Percentiles rank a stretch among this genome's conserved stretches.
Evolutionary conservation across 169 alveolate species (phyloP).

Genomic region (Plasmodium adleri): DNA sequence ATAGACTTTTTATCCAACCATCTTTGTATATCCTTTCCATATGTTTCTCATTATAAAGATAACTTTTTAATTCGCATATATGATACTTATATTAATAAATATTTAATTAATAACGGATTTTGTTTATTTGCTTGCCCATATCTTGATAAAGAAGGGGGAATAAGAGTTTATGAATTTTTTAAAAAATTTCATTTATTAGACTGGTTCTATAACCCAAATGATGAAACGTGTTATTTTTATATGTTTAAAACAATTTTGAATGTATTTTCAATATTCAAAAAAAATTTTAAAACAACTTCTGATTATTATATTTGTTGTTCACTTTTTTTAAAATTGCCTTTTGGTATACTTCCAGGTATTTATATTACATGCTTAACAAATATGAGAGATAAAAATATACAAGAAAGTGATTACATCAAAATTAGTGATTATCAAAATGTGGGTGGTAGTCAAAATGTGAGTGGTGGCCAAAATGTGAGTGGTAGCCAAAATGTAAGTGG

Average conservation of each 20-base stretch:
- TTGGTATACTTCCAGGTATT: conserved; percentile 46
- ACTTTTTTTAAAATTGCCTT: conserved; percentile 41
- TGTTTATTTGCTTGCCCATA: conserved; percentile 66
- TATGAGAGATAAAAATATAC: background rate
- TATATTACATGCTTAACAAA: conserved; percentile 5
- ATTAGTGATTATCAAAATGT: background rate
- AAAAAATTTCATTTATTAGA: conserved; percentile 48
- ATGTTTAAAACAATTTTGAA: conserved; percentile 23
- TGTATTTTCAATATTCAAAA: conserved; percentile 60
- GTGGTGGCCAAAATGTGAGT: too few relatives aligned
- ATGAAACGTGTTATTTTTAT: conserved; percentile 67
- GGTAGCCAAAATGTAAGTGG: too few relatives aligned
- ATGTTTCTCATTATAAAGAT: background rate
- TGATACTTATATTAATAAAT: conserved; percentile 36
- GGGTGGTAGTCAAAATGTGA: too few relatives aligned
- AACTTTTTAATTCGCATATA: conserved; percentile 32
- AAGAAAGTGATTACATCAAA: background rate
- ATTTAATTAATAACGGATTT: conserved; percentile 21
- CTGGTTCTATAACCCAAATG: conserved; percentile 38
- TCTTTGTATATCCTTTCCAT: background rate
- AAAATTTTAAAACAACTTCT: conserved; percentile 13
- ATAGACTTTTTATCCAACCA: background rate
- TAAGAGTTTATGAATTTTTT: conserved; percentile 43
- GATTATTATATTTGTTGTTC: conserved; percentile 7
- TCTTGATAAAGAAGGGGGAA: conserved; percentile 39